Evolutionary conservation across 768 basidiomycete species (phyloP).

Genomic region (Calocybe cyanea): DNA sequence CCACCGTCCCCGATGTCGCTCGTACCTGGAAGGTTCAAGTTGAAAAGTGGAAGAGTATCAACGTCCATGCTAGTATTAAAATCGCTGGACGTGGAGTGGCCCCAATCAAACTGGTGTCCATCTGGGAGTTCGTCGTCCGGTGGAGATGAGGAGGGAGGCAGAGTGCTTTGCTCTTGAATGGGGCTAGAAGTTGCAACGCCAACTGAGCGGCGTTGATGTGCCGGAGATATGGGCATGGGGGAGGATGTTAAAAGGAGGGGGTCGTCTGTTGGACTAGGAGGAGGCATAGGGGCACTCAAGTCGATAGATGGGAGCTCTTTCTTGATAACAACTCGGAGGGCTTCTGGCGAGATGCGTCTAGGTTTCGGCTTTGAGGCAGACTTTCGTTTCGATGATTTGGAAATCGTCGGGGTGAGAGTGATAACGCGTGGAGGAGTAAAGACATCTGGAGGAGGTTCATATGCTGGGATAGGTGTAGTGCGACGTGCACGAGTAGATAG

Average conservation of each 20-base stretch:
- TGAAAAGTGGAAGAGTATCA: constrained; percentile 24
- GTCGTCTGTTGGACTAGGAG: constrained; percentile 73
- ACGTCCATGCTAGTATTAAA: constrained; percentile 26
- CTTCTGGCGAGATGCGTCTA: constrained; percentile 16
- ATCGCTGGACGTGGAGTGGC: constrained; percentile 13
- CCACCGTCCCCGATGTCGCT: constrained; percentile 16
- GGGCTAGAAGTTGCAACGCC: constrained; percentile 16
- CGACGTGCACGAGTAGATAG: constrained; percentile 23
- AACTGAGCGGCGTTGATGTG: constrained; percentile 7
- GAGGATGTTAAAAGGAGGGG: constrained; percentile 52
- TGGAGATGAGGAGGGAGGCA: constrained; percentile 19
- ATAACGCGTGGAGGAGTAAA: constrained; percentile 72
- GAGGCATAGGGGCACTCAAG: constrained; percentile 54
- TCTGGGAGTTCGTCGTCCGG: constrained; percentile 8
- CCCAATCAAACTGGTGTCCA: constrained; percentile 20
- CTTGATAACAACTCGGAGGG: constrained; percentile 39
- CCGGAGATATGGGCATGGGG: constrained; percentile 12
- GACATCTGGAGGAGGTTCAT: constrained; percentile 64
- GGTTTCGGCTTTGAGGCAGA: constrained; percentile 12
- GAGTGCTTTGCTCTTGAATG: neutral
- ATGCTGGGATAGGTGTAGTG: constrained; percentile 55
- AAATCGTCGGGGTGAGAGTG: constrained; percentile 35
- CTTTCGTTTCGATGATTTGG: constrained; percentile 35
- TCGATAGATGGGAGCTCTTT: constrained; percentile 65
- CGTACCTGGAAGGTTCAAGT: constrained; percentile 23